Evolutionary conservation across 345 rosid genomes (phyloP).

Genomic region (Eucalyptus pauciflora): DNA sequence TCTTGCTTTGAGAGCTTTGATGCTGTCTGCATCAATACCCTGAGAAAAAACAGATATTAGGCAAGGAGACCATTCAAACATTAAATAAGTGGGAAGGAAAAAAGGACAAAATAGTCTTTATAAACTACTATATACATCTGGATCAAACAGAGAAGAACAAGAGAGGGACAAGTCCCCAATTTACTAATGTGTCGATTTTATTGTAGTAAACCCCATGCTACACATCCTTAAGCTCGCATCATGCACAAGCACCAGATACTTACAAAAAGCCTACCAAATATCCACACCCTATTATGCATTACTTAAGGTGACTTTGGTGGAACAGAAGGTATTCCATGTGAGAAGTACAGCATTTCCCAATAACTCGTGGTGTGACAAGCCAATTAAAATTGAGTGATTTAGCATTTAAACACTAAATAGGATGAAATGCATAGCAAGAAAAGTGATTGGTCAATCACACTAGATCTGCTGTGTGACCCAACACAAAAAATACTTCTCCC

Average conservation of each 20-base stretch:
- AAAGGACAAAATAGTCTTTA: neutral
- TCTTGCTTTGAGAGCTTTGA: conserved; percentile 60
- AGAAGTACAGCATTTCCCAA: neutral
- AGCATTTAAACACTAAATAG: neutral
- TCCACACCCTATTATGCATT: neutral
- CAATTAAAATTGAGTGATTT: neutral
- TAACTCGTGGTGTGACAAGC: neutral
- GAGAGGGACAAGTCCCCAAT: neutral
- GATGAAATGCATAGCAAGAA: neutral
- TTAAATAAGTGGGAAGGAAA: neutral
- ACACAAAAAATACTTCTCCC: neutral
- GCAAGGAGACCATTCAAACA: neutral
- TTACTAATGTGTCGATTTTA: neutral
- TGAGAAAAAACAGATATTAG: conserved; percentile 6
- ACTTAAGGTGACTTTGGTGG: neutral
- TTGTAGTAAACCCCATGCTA: neutral
- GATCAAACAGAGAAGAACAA: neutral
- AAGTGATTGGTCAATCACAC: neutral
- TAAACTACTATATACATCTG: neutral
- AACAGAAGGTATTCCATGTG: neutral
- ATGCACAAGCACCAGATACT: neutral
- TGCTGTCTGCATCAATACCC: conserved; percentile 48
- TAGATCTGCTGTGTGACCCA: neutral
- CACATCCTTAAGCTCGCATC: neutral
- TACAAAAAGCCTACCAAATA: neutral